A percentile compares a stretch with the other conserved stretches of the same genome.
These are phyloP conservation scores for Coemansia sp. DNA, from an alignment of 192 early-diverging fungal species.

Conservation along the genomic window DNA sequence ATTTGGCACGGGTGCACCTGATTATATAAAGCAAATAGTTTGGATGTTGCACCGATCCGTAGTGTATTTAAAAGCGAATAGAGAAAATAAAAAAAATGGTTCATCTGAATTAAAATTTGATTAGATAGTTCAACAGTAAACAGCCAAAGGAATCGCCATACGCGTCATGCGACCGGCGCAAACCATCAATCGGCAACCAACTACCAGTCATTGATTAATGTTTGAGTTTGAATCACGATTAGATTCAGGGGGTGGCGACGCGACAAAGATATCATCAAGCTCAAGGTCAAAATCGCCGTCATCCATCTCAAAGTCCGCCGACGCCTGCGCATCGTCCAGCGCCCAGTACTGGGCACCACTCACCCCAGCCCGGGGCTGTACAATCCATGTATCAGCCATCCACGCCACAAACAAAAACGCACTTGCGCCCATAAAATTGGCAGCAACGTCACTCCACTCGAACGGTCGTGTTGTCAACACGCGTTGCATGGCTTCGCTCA, in stretches of 20 bases:
- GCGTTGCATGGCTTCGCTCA: slow-evolving; percentile 42
- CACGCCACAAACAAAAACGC: slow-evolving; percentile 42
- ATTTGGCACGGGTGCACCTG: no score
- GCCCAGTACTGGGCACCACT: slow-evolving; percentile 24
- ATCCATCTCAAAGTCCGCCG: slow-evolving; percentile 15
- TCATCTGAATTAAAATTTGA: no score
- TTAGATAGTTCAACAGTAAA: no score
- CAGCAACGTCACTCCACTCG: slow-evolving; percentile 38
- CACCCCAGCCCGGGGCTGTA: slow-evolving; percentile 20
- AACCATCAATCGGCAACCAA: no score
- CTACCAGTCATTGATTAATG: no score
- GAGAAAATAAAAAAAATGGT: no score
- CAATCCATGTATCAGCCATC: slow-evolving; percentile 41
- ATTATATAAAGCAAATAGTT: no score
- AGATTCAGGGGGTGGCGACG: slow-evolving; percentile 3
- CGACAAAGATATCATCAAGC: slow-evolving; percentile 48
- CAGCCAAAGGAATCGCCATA: no score
- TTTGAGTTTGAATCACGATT: no score
- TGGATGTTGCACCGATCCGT: no score
- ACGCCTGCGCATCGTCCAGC: slow-evolving; percentile 4
- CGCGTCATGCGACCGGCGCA: no score
- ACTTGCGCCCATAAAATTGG: slow-evolving; percentile 33
- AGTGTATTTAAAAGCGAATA: no score
- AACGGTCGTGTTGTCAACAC: slow-evolving; percentile 35
- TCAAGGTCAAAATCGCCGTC: slow-evolving; percentile 40